Evolutionary conservation across 1,284 basidiomycete species (phyloP), one percentile per base, ranked within the genome.

Genomic region (Irpex sp.): DNA sequence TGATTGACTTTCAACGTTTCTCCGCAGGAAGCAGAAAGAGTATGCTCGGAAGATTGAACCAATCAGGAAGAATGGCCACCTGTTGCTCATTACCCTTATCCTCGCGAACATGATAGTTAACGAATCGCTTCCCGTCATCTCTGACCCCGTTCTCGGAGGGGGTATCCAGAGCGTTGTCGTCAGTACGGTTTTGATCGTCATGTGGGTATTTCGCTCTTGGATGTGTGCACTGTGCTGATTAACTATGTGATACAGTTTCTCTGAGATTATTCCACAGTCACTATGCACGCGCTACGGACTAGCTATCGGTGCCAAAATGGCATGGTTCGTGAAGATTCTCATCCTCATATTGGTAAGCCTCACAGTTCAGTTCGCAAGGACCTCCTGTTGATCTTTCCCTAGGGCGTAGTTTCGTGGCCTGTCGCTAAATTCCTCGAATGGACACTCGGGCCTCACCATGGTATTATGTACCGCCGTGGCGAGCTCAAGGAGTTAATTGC

Each of bases 201-300:
- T 94, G 89, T 92, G 71, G 78, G 89, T 81, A 21, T 55, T 17
- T 44, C 40, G 17, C 40, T 3, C 13, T 58, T 11, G 61, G 40
- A 62, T 38, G 59, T 59, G 40, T 63, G 51, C 17, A 31, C 8
- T 13, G 6, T 61, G 58, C 36, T 49, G 17, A 59, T 36, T 11
- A 38, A n/a, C 34, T 31, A 57, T 15, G 40, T 47, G 13, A 47
- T 60, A 1, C 68, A 92, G 92, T 66, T 94, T 94, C 73, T 81
- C 91, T 49, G 95, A 97, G 77, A 92, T 97, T 67, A 97, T 97
- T 64, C 96, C 95, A 0, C 87, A 94, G 76, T 91, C 89, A 2
- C 76, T 96, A 4, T 97, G 94, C 73, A 96, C 95, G 15, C 87
- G 96, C 17, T 91, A 96, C 78, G 96, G 96, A 31, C 82, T 97